These are phyloP conservation scores for Myochromella boudieri DNA, from an alignment of 768 basidiomycete species.

Conservation along the genomic window DNA sequence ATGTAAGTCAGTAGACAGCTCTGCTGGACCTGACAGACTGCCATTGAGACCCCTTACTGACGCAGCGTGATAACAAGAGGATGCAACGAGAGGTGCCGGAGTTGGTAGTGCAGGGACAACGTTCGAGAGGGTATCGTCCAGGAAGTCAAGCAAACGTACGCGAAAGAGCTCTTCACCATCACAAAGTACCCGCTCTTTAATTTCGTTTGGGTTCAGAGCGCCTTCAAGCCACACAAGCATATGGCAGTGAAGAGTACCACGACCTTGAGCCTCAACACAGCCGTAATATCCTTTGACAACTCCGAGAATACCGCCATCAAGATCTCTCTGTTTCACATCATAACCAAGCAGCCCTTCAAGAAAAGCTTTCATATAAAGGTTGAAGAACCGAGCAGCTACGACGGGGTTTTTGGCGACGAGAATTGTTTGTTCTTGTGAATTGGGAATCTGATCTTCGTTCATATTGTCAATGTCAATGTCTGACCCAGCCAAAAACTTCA, in stretches of 20 bases:
- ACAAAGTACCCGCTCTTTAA: conserved; percentile 7
- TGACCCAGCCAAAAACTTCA: conserved; percentile 35
- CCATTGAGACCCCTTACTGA: too few relatives aligned
- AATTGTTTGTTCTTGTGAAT: conserved; percentile 27
- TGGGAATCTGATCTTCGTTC: conserved; percentile 22
- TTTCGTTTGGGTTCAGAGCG: conserved; percentile 23
- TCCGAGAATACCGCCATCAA: conserved; percentile 11
- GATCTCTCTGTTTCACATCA: conserved; percentile 5
- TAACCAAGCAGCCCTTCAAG: conserved; percentile 25
- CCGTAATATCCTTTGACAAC: conserved; percentile 27
- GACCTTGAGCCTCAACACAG: conserved; percentile 32
- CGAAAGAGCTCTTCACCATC: conserved; percentile 20
- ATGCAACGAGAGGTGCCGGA: not conserved
- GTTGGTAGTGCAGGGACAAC: conserved; percentile 19
- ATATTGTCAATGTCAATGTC: conserved; percentile 35
- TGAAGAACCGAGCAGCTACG: conserved; percentile 38
- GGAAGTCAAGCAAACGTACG: conserved; percentile 15
- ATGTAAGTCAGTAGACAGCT: conserved; percentile 20
- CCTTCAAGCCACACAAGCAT: conserved; percentile 34
- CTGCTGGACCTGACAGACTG: conserved; percentile 15
- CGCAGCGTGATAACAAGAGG: conserved; percentile 19
- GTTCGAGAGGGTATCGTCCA: conserved; percentile 30
- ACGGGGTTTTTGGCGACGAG: conserved; percentile 38
- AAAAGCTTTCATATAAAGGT: conserved; percentile 37
- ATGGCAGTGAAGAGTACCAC: conserved; percentile 33